These are phyloP conservation scores for Heterobasidion parviporum DNA, from an alignment of 1,284 basidiomycete species.

Conservation along the genomic window DNA sequence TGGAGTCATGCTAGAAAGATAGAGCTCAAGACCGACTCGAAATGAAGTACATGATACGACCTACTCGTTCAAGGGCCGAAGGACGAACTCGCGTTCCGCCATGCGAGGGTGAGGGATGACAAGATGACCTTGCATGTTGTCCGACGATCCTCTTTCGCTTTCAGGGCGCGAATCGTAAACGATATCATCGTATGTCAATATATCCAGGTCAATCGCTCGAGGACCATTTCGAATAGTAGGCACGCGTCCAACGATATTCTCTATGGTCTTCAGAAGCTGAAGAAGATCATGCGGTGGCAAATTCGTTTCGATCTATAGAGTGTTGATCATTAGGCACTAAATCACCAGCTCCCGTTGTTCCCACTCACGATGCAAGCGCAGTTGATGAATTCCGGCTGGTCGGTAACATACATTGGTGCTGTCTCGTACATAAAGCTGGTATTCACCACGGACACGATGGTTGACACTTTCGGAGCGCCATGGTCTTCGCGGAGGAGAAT, in stretches of 20 bases:
- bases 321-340: neutral
- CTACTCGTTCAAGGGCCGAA: slow-evolving; percentile 83
- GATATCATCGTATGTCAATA: slow-evolving; percentile 71
- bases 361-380: slow-evolving; percentile 76
- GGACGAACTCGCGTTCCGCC: slow-evolving; percentile 84
- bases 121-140: slow-evolving; percentile 56
- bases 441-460: slow-evolving; percentile 45
- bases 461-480: slow-evolving; percentile 6
- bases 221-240: slow-evolving; percentile 84
- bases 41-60: slow-evolving; percentile 19
- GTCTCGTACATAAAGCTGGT: slow-evolving; percentile 95
- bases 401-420: slow-evolving; percentile 89
- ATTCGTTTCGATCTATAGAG: slow-evolving; percentile 62
- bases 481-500: slow-evolving; percentile 12
- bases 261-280: slow-evolving; percentile 66
- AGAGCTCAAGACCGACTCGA: neutral
- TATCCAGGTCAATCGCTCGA: slow-evolving; percentile 86
- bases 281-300: slow-evolving; percentile 61
- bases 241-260: slow-evolving; percentile 72
- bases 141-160: slow-evolving; percentile 29
- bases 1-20: slow-evolving; percentile 55
- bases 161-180: slow-evolving; percentile 51
- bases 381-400: slow-evolving; percentile 89
- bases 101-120: slow-evolving; percentile 82
- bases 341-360: neutral